A percentile compares a stretch with the other conserved stretches of the same genome.
These are phyloP conservation scores for Ceratobasidium theobromae DNA, from an alignment of 1,284 basidiomycete genomes.

Conservation along the genomic window DNA sequence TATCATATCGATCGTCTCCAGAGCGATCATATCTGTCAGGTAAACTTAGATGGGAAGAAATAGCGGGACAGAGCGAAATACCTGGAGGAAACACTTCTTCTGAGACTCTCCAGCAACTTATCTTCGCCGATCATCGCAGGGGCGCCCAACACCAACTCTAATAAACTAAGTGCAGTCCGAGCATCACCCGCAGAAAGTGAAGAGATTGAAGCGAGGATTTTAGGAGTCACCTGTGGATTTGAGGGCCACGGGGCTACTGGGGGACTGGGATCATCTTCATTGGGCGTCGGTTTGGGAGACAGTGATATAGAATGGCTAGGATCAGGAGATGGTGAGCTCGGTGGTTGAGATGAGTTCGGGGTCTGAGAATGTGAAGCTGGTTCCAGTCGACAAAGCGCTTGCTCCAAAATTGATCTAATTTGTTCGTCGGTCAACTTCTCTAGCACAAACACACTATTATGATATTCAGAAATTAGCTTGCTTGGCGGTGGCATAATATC, in stretches of 20 bases:
- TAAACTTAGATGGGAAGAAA: no score
- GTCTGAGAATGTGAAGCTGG: constrained; percentile 19
- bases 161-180: constrained; percentile 64
- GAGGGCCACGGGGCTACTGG: constrained; percentile 39
- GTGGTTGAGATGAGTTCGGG: background rate
- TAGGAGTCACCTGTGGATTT: constrained; percentile 52
- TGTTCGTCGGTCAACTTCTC: constrained; percentile 63
- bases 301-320: background rate
- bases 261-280: constrained; percentile 5
- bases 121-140: constrained; percentile 47
- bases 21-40: constrained; percentile 77
- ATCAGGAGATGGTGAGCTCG: background rate
- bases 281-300: constrained; percentile 14
- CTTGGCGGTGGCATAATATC: background rate
- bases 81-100: constrained; percentile 57
- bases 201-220: constrained; percentile 54
- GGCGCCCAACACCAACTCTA: constrained; percentile 60
- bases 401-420: constrained; percentile 54
- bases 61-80: no score
- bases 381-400: constrained; percentile 52
- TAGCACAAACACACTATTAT: constrained; percentile 60
- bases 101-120: constrained; percentile 53
- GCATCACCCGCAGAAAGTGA: constrained; percentile 68
- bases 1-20: constrained; percentile 79
- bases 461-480: background rate